Evolutionary conservation across 768 basidiomycete species (phyloP), one percentile per base, ranked within the genome.

Genomic region (Ramaria rubella): DNA sequence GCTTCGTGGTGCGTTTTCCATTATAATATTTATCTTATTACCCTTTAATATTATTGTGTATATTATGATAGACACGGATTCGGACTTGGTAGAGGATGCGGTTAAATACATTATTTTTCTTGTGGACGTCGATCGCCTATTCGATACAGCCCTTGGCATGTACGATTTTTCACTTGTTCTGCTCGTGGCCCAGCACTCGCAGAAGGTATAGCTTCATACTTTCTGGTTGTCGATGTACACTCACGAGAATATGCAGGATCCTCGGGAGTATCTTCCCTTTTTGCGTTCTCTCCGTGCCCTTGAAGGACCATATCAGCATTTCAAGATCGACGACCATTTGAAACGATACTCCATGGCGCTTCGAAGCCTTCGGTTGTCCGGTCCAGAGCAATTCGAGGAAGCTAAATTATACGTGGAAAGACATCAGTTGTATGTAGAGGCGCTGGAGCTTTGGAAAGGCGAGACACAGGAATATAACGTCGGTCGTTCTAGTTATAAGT

Each of bases 21-120:
- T 5, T 24, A 21, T 21, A n/a, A 19, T 48, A 21, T 45, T 49
- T 56, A 15, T 30, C 3, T 2, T 12, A 3, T 45, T 51, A 51
- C n/a, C 34, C 34, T 38, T 11, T 49, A 5, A 19, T 27, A 21
- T 29, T 23, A 12, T 23, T 45, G n/a, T 15, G 36, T 8, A 38
- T 8, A 8, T 19, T 4, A 4, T 14, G 55, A 24, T 60, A 76
- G 74, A 86, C 67, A 79, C 75, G 8, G 78, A 90, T 60, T 82
- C 88, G 0, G 77, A 82, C 26, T 69, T 93, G 2, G 90, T 96
- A 14, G 94, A 99, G 66, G 94, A 97, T 58, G 96, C 96, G 5
- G 89, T 98, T 64, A 97, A 94, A 67, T 99, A 98, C 66, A 87
- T 98, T 68, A 97, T 98, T 68, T 99, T 98, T 77, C 81, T 99